Evolutionary conservation across 306 rosid species (phyloP), one percentile per base, ranked within the genome.

Genomic region (Spatholobus suberectus): DNA sequence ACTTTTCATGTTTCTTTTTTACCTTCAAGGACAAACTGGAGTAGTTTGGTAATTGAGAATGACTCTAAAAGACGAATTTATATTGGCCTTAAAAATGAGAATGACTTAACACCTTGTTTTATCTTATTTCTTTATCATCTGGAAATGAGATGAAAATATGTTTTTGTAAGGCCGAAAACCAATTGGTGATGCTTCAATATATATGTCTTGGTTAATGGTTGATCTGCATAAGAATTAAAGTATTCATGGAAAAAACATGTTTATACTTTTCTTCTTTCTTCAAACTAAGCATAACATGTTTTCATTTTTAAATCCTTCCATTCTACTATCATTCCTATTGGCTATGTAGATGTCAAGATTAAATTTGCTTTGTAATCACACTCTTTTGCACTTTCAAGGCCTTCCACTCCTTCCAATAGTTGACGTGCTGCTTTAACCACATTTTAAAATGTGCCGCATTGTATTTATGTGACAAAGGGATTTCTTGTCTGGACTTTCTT

Each of bases 41-140:
- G 43, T 75, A 9, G 37, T 77, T 76, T 83, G 13, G 58, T 59
- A 7, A 57, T 58, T 41, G 49, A 75, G 24, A 76, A 29, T 63
- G 58, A 63, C 21, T 43, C 67, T 14, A 20, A 20, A 37, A 12
- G 55, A 9, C 17, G 47, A 68, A 59, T 20, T 12, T 66, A 57
- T 18, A 14, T 34, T 49, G 18, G 47, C 35, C 35, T 69, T 49
- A 18, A 54, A 65, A 70, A 34, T 8, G n/a, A 41, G 38, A 77
- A 62, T 52, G 38, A 55, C 18, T 29, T 20, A 5, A 29, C 5
- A 55, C 71, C 37, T 51, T 0, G 4, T 40, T 72, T 83, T 32
- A n/a, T 70, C 46, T 51, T 38, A 12, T 77, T 62, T 72, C 27
- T 24, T 15, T 46, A 23, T 15, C 23, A 17, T 61, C 26, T 55